A percentile compares a stretch with the other conserved stretches of the same genome.
These are phyloP conservation scores for Vitis hybrid DNA, from an alignment of 177 flowering plant genomes.

Conservation along the genomic window DNA sequence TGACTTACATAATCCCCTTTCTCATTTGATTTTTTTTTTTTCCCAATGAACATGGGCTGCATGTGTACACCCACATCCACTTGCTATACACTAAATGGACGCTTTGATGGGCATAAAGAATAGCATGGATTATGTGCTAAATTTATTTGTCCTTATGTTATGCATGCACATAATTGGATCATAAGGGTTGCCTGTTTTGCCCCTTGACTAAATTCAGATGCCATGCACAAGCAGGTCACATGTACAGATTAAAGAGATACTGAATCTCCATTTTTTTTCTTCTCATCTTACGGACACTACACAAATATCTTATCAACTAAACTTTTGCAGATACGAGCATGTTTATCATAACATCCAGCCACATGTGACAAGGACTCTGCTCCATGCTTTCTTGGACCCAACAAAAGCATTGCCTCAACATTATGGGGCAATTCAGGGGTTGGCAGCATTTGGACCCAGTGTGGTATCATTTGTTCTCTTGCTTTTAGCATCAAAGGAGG, in stretches of 20 bases:
- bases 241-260: not conserved
- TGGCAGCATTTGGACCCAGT: constrained; percentile 78
- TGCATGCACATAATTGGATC: not conserved
- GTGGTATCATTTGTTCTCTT: constrained; percentile 54
- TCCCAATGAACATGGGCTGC: no score
- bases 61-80: not conserved
- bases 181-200: not conserved
- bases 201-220: not conserved
- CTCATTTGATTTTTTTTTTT: no score
- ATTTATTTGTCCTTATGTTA: not conserved
- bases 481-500: not conserved
- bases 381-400: constrained; percentile 89
- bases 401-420: constrained; percentile 80
- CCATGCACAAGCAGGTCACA: not conserved
- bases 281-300: not conserved
- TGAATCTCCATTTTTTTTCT: not conserved
- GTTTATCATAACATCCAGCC: constrained; percentile 84
- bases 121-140: not conserved
- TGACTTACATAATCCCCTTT: no score
- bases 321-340: constrained; percentile 74
- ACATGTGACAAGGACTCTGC: constrained; percentile 82
- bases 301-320: not conserved
- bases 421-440: constrained; percentile 93
- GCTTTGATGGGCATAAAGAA: not conserved
- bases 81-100: not conserved